A percentile compares a stretch with the other conserved stretches of the same genome.
phyloP scores from a whole-genome alignment of 2,329 filamentous ascomycete genomes.

The Diaporthe vaccinii region DNA sequence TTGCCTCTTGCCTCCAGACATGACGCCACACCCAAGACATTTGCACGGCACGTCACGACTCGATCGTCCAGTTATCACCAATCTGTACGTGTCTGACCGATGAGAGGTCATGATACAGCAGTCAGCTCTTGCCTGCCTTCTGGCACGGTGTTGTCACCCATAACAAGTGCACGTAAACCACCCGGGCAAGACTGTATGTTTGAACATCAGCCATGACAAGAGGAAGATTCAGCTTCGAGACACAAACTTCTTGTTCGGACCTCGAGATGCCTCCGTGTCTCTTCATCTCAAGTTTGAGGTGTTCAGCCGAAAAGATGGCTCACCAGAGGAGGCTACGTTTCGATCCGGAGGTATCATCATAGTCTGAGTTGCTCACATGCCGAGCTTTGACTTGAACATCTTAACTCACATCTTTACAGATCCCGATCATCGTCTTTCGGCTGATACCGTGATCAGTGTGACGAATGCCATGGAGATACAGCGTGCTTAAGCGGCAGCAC shows the following conservation, averaged over 20 bases:
- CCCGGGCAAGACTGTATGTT: neutral
- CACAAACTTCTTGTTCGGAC: neutral
- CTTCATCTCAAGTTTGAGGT: neutral
- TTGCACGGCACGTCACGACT: neutral
- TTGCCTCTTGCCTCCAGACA: neutral
- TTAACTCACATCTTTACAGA: neutral
- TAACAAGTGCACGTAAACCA: neutral
- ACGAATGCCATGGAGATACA: neutral
- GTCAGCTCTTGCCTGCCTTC: neutral
- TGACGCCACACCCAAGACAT: too few relatives aligned
- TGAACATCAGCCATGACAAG: too few relatives aligned
- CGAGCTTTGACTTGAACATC: neutral
- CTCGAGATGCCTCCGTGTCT: neutral
- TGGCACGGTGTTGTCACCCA: neutral
- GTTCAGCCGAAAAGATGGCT: neutral
- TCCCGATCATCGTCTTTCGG: neutral
- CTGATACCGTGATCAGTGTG: neutral
- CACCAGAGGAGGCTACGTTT: too few relatives aligned
- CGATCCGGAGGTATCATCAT: neutral
- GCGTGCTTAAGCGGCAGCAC: neutral
- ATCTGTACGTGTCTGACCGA: neutral
- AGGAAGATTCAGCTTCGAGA: too few relatives aligned
- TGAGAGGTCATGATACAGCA: too few relatives aligned
- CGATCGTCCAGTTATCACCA: too few relatives aligned
- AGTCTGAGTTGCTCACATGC: too few relatives aligned